Percentiles rank a stretch among this genome's conserved stretches.
Conservation (phyloP, 1,139 yeast species). For the Candida anutae region DNA sequence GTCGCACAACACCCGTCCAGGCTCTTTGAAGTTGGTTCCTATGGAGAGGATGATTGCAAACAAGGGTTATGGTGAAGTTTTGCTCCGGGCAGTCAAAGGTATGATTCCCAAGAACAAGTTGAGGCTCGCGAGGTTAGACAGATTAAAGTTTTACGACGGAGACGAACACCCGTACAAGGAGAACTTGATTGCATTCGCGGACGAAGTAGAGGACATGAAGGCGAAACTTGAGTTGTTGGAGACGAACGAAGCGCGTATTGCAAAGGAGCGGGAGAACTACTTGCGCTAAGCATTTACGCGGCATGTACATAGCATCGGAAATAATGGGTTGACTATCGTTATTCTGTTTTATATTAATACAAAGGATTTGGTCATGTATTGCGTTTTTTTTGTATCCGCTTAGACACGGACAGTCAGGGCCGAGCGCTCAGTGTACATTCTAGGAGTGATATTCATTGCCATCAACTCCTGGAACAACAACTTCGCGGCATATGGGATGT, state of each 20-base stretch:
- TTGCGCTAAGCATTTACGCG: too few relatives aligned
- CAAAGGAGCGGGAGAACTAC: slow-evolving; percentile 29
- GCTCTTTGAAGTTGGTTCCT: slow-evolving; percentile 74
- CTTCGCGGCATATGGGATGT: slow-evolving; percentile 97
- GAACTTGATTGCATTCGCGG: slow-evolving; percentile 81
- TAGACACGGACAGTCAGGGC: slow-evolving; percentile 32
- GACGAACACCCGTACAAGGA: slow-evolving; percentile 79
- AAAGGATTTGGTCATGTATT: too few relatives aligned
- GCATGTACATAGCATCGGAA: neutral
- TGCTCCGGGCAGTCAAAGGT: slow-evolving; percentile 83
- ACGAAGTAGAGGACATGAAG: slow-evolving; percentile 54
- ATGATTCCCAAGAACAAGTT: slow-evolving; percentile 92
- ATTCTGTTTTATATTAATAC: neutral
- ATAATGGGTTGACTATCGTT: neutral
- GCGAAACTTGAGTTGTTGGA: slow-evolving; percentile 33
- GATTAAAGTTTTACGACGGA: slow-evolving; percentile 84
- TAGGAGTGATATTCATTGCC: slow-evolving; percentile 94
- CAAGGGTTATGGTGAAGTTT: slow-evolving; percentile 78
- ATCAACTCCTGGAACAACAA: slow-evolving; percentile 89
- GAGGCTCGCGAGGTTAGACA: slow-evolving; percentile 69
- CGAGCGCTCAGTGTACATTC: slow-evolving; percentile 65
- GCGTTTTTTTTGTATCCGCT: neutral
- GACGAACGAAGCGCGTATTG: slow-evolving; percentile 25
- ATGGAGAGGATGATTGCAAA: slow-evolving; percentile 73
- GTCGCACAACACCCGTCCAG: slow-evolving; percentile 88